Evolutionary conservation across 306 rosid genomes (phyloP).

Genomic region (Acacia confusa): DNA sequence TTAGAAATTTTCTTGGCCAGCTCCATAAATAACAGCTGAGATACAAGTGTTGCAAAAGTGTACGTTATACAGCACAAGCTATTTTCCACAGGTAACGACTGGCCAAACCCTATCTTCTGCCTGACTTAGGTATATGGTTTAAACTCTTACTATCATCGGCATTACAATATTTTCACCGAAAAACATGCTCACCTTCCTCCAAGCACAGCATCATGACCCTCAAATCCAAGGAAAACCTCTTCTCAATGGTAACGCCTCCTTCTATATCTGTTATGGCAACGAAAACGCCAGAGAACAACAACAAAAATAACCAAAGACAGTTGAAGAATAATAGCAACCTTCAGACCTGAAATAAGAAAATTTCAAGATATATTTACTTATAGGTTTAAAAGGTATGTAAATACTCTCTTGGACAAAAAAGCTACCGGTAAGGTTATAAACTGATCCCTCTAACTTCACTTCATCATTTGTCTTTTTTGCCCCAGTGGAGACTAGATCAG

Average conservation of each 20-base stretch:
- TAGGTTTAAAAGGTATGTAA: neutral
- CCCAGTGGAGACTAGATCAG: constrained; percentile 19
- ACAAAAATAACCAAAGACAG: constrained; percentile 34
- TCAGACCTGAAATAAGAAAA: constrained; percentile 53
- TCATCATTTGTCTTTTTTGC: constrained; percentile 38
- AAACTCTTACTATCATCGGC: constrained; percentile 48
- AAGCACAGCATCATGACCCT: constrained; percentile 76
- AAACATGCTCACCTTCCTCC: constrained; percentile 63
- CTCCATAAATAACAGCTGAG: constrained; percentile 24
- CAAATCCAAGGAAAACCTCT: constrained; percentile 52
- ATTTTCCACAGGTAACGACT: constrained; percentile 61
- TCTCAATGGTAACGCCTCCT: constrained; percentile 38
- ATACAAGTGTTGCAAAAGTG: constrained; percentile 53
- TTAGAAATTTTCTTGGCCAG: neutral
- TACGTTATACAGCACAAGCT: constrained; percentile 68
- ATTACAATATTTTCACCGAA: constrained; percentile 64
- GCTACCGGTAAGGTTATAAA: constrained; percentile 60
- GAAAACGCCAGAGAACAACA: constrained; percentile 32
- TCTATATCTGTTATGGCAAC: constrained; percentile 37
- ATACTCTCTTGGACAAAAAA: constrained; percentile 1
- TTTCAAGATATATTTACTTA: constrained; percentile 16
- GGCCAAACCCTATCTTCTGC: constrained; percentile 65
- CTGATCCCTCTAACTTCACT: constrained; percentile 55
- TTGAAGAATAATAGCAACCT: constrained; percentile 49
- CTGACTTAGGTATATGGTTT: constrained; percentile 61